These are phyloP conservation scores for Protomyces arabidopsidicola DNA, from an alignment of 1,139 yeast genomes.

Conservation along the genomic window DNA sequence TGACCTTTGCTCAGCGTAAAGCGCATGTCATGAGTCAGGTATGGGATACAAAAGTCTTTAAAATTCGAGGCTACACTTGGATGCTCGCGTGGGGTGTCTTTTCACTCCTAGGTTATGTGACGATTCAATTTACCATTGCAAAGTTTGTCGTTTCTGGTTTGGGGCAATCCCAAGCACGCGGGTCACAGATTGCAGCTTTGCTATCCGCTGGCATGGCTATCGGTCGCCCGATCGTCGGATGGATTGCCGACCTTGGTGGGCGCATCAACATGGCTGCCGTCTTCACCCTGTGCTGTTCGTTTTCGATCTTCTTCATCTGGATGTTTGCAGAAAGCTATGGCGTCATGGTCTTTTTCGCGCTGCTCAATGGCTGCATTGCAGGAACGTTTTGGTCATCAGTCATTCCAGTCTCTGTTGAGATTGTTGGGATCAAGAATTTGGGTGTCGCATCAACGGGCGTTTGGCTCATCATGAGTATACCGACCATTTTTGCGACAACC, in stretches of 20 bases:
- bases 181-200: slow-evolving; percentile 57
- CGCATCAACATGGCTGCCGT: slow-evolving; percentile 50
- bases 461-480: slow-evolving; percentile 48
- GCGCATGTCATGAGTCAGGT: slow-evolving; percentile 35
- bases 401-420: slow-evolving; percentile 47
- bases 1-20: slow-evolving; percentile 30
- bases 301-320: slow-evolving; percentile 53
- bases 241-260: slow-evolving; percentile 55
- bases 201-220: slow-evolving; percentile 59
- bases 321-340: slow-evolving; percentile 54
- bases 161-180: slow-evolving; percentile 55
- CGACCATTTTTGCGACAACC: slow-evolving; percentile 45
- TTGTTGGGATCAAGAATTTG: slow-evolving; percentile 47
- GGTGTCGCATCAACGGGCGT: slow-evolving; percentile 60
- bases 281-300: slow-evolving; percentile 38
- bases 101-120: slow-evolving; percentile 54
- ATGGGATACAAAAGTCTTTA: slow-evolving; percentile 41
- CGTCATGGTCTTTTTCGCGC: slow-evolving; percentile 48
- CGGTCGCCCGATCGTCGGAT: slow-evolving; percentile 64
- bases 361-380: slow-evolving; percentile 50
- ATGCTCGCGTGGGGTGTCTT: slow-evolving; percentile 56
- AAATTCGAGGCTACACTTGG: slow-evolving; percentile 44
- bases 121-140: slow-evolving; percentile 58
- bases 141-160: slow-evolving; percentile 54
- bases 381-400: slow-evolving; percentile 46